Base-by-base conservation (phyloP, 108 stramenopile genomes). In the Parmales sp. region DNA sequence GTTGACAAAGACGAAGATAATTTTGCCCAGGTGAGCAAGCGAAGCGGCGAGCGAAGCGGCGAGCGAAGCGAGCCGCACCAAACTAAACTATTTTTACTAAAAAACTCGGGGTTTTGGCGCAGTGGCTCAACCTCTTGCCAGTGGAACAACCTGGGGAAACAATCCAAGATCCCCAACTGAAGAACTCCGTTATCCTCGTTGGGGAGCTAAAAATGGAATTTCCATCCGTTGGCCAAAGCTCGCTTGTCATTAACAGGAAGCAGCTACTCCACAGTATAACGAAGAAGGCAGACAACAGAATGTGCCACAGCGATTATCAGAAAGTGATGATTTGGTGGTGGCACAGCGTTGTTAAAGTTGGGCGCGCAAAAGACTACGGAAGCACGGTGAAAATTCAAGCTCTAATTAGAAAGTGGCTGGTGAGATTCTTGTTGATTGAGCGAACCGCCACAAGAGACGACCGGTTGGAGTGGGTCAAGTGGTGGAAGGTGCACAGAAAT, bases 331-430 rank as follows among this genome's bases (percentile, higher is more conserved):
- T 20, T 20, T 60, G 54, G 54, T 60, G 54, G 54, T 60, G 54
- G 54, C 54, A 60, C 54, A 60, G 54, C 16, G 54, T 60, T 11
- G 54, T 60, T 11, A 60, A 34, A 11, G 54, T 60, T 13, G 54
- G 54, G n/a, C 26, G 54, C 29, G 54, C 54, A 1, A 60, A 60
- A 34, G 54, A 60, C 54, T 60, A 60, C 31, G 36, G 36, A 4
- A 19, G n/a, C 3, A 34, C 20, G 16, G 31, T 60, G 54, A 11
- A 34, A 28, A 60, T 60, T 34, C 54, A 60, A 20, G 36, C 16
- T 16, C 54, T 34, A 13, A 34, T 60, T 28, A 11, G 54, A 11
- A 28, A 34, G 26, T 0, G 29, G 6, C 20, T 34, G 54, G 31
- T 34, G 54, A 28, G 54, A 28, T 60, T 60, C 54, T 34, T 60